A percentile compares a stretch with the other conserved stretches of the same genome.
phyloP scores from a whole-genome alignment of 1,284 basidiomycete species.

The Peniophora sp. region DNA sequence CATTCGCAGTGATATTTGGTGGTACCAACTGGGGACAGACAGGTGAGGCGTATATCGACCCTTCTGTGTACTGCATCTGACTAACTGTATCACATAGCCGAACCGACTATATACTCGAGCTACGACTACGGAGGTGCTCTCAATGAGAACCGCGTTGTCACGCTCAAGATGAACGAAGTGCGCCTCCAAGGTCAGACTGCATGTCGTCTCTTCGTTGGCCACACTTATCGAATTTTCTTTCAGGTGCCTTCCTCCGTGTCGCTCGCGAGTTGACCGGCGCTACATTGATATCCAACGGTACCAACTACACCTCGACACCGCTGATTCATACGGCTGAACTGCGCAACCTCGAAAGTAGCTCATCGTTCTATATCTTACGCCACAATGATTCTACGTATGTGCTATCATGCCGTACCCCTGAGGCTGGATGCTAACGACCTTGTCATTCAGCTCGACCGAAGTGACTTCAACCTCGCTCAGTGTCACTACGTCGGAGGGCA shows the following conservation, averaged over 20 bases:
- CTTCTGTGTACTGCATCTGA: no score
- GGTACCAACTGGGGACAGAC: slow-evolving; percentile 47
- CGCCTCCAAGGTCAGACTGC: slow-evolving; percentile 34
- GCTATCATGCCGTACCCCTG: background rate
- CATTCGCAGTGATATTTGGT: slow-evolving; percentile 34
- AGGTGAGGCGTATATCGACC: no score
- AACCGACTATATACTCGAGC: slow-evolving; percentile 39
- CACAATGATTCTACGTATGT: slow-evolving; percentile 37
- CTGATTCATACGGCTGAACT: slow-evolving; percentile 41
- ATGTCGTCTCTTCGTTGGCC: slow-evolving; percentile 14
- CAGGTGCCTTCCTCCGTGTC: slow-evolving; percentile 40
- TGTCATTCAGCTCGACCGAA: slow-evolving; percentile 26
- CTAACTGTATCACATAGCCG: slow-evolving; percentile 13
- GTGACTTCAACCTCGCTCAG: slow-evolving; percentile 30
- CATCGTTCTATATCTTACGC: slow-evolving; percentile 44
- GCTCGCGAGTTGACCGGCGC: slow-evolving; percentile 36
- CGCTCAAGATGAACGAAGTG: slow-evolving; percentile 48
- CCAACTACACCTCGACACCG: slow-evolving; percentile 34
- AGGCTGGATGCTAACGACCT: background rate
- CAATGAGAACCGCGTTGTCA: slow-evolving; percentile 41
- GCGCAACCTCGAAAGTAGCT: slow-evolving; percentile 34
- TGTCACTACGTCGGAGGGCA: slow-evolving; percentile 33
- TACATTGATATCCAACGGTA: slow-evolving; percentile 33
- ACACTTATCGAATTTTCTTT: slow-evolving; percentile 7
- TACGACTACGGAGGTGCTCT: slow-evolving; percentile 45